Evolutionary conservation across 768 basidiomycete genomes (phyloP).

Genomic region (Leccinum boreale): DNA sequence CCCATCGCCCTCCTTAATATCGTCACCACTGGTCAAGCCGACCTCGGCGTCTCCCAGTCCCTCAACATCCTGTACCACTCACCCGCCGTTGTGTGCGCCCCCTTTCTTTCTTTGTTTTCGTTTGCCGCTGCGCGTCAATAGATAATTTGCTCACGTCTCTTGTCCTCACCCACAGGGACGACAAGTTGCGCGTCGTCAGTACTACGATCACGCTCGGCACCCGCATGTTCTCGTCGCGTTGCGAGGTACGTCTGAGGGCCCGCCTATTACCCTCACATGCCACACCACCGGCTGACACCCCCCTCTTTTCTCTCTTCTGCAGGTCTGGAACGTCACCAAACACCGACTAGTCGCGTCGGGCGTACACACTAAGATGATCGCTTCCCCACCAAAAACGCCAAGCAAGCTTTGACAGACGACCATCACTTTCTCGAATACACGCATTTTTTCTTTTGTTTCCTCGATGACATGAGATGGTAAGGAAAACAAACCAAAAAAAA

Average conservation of each 20-base stretch:
- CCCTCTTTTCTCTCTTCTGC: neutral
- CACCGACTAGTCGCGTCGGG: constrained; percentile 54
- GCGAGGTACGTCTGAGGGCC: constrained; percentile 37
- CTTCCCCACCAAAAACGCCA: constrained; percentile 28
- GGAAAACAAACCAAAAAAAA: too few species aligned
- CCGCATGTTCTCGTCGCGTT: constrained; percentile 45
- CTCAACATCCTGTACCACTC: constrained; percentile 54
- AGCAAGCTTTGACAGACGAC: constrained; percentile 16
- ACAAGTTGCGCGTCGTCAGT: constrained; percentile 48
- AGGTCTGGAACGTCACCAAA: constrained; percentile 58
- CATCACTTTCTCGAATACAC: constrained; percentile 5
- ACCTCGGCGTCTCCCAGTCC: constrained; percentile 46
- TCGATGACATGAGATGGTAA: neutral
- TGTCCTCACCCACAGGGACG: constrained; percentile 35
- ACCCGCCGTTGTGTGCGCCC: constrained; percentile 44
- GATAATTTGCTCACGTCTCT: neutral
- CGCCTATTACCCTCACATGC: neutral
- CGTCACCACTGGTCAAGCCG: constrained; percentile 24
- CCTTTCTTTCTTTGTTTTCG: neutral
- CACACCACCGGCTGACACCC: neutral
- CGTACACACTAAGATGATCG: constrained; percentile 53
- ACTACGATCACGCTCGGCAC: constrained; percentile 50
- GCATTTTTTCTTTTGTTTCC: neutral
- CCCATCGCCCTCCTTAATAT: constrained; percentile 37
- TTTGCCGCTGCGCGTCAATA: neutral